A percentile compares a stretch with the other conserved stretches of the same genome.
Conservation (phyloP, 202 grass and related monocot species). For the Digitaria exilis region DNA sequence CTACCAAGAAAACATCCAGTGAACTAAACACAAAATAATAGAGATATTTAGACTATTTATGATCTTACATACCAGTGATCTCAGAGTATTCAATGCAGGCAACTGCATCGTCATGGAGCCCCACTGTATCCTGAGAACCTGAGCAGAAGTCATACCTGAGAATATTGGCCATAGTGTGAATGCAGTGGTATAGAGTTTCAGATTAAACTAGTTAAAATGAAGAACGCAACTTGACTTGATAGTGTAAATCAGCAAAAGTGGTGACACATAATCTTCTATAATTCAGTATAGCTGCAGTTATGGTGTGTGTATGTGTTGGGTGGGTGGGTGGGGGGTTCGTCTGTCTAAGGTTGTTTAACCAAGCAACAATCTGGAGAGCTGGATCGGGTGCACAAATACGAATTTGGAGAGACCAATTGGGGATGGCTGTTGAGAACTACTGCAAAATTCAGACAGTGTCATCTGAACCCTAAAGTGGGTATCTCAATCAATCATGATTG, state of each 20-base stretch:
- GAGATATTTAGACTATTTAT: constrained; percentile 1
- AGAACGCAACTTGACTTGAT: not conserved
- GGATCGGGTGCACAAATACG: too few relatives aligned
- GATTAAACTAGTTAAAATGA: constrained; percentile 4
- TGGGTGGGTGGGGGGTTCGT: too few relatives aligned
- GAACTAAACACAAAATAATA: constrained; percentile 21
- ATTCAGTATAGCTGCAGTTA: not conserved
- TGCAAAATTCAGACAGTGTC: too few relatives aligned
- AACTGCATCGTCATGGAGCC: constrained; percentile 50
- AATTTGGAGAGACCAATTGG: too few relatives aligned
- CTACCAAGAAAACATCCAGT: not conserved
- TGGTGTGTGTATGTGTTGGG: too few relatives aligned
- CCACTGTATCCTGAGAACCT: constrained; percentile 49
- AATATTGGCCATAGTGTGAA: constrained; percentile 35
- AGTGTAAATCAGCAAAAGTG: constrained; percentile 21
- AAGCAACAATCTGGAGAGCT: too few relatives aligned
- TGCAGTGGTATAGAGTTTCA: not conserved
- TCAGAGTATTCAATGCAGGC: constrained; percentile 55
- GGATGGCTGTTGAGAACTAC: too few relatives aligned
- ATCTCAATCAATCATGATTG: too few relatives aligned
- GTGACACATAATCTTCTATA: constrained; percentile 18
- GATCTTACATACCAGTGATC: constrained; percentile 41
- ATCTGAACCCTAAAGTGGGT: too few relatives aligned
- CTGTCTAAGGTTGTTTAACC: too few relatives aligned
- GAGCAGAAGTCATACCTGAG: constrained; percentile 73